phyloP scores from a whole-genome alignment of 2,329 filamentous ascomycete species.

The Achaetomium macrosporum region DNA sequence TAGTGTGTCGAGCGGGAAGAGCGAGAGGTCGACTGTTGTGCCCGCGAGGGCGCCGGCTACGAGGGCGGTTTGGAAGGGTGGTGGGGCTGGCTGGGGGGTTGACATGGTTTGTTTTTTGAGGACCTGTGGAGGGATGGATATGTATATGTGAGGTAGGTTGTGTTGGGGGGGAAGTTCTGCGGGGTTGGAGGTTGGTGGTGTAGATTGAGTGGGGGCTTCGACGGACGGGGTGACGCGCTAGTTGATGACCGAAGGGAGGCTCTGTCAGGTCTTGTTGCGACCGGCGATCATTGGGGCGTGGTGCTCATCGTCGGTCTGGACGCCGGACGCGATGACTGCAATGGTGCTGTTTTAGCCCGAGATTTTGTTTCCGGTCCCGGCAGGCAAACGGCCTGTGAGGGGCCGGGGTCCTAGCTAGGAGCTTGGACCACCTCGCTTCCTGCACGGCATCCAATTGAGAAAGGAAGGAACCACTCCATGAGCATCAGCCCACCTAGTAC shows the following conservation, averaged over 20 bases:
- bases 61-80: conserved; percentile 55
- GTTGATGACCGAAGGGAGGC: no score
- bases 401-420: background rate
- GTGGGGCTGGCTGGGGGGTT: conserved; percentile 18
- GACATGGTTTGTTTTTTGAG: conserved; percentile 3
- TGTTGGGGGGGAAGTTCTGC: no score
- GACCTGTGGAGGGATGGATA: no score
- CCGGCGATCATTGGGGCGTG: no score
- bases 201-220: no score
- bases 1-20: conserved; percentile 96
- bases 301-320: background rate
- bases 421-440: background rate
- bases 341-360: background rate
- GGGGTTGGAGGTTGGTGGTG: no score
- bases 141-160: no score
- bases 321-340: background rate
- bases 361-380: conserved; percentile 10
- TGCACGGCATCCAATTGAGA: background rate
- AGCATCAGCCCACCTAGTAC: no score
- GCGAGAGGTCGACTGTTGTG: conserved; percentile 91
- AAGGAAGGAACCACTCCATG: background rate
- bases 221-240: no score
- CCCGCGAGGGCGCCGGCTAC: conserved; percentile 85
- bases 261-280: no score
- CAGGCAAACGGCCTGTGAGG: conserved; percentile 10